Evolutionary conservation across 345 rosid genomes (phyloP), one percentile per base, ranked within the genome.

Genomic region (Populus deltoides): DNA sequence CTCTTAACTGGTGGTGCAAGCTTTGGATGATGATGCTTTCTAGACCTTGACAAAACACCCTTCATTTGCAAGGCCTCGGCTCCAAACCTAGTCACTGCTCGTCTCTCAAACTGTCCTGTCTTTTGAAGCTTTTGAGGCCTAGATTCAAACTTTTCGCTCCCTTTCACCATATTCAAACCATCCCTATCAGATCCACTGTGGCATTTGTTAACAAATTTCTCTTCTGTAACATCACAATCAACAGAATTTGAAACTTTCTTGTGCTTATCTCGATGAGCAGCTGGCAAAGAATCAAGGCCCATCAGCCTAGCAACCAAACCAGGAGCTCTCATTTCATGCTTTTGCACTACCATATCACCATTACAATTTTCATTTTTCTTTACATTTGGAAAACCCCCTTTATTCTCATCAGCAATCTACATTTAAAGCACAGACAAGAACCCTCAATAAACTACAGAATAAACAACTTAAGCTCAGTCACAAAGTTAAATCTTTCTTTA

Each of bases 281-380:
- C 79, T 0, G 99, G 99, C 83, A 93, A 79, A 47, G 97, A 90
- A 39, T 95, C 99, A 75, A 96, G 97, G 11, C 99, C 99, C 99
- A 96, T 96, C 38, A 96, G 87, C 90, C 93, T 91, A 53, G 97
- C 99, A 74, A 96, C 97, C 85, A 96, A 84, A 80, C 97, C 79
- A 2, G 97, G 97, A 75, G 92, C 49, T 79, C 80, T 79, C 93
- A 90, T 90, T 71, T 90, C 98, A 70, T 83, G 90, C 87, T 87
- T 91, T 55, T 75, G 81, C 72, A 83, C 85, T 59, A 41, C 39
- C 33, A 25, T 67, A 63, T 78, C 84, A 20, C 72, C 82, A 73
- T 69, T 47, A 45, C 78, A 72, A 70, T 66, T 75, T 51, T 84
- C 75, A 72, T 80, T 92, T 79, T 78, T 90, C 85, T 85, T 90